A percentile compares a stretch with the other conserved stretches of the same genome.
Conservation (phyloP, 1,139 yeast species). For the Lizanozyma gosingica region DNA sequence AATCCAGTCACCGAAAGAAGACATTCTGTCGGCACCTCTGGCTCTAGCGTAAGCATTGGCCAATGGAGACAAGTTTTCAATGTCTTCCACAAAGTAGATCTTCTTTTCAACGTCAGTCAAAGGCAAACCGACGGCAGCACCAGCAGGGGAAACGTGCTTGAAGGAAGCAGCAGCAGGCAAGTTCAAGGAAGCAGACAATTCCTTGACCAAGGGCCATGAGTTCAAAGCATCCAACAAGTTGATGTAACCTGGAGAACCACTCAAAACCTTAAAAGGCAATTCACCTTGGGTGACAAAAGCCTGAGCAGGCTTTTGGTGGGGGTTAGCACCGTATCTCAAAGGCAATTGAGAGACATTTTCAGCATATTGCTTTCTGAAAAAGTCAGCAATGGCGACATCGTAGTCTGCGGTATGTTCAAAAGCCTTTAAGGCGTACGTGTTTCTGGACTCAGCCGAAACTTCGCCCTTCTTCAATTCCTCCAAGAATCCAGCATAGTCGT, state of each 20-base stretch:
- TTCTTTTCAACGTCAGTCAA: constrained; percentile 85
- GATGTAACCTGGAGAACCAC: constrained; percentile 96
- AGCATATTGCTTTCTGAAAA: constrained; percentile 93
- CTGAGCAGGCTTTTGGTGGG: constrained; percentile 98
- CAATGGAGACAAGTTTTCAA: constrained; percentile 89
- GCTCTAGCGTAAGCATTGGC: constrained; percentile 99
- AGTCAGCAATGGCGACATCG: constrained; percentile 91
- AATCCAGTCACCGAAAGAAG: constrained; percentile 96
- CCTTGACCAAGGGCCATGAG: constrained; percentile 98
- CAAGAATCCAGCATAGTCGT: constrained; percentile 79
- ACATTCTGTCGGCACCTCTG: constrained; percentile 99
- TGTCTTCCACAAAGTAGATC: constrained; percentile 88
- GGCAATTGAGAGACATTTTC: constrained; percentile 87
- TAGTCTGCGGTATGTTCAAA: constrained; percentile 98
- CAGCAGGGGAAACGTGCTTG: constrained; percentile 98
- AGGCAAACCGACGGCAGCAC: constrained; percentile 96
- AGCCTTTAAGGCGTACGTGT: constrained; percentile 87
- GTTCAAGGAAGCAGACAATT: constrained; percentile 85
- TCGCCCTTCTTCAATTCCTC: constrained; percentile 70
- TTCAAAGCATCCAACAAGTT: constrained; percentile 92
- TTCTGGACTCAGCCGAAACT: constrained; percentile 65
- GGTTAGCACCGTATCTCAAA: constrained; percentile 96
- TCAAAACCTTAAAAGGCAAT: constrained; percentile 86
- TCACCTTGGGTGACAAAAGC: constrained; percentile 82
- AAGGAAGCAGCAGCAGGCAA: constrained; percentile 98